Percentiles rank a stretch among this genome's conserved stretches.
Conservation (phyloP, 2,329 filamentous ascomycete species). For the Scedosporium apiospermum region DNA sequence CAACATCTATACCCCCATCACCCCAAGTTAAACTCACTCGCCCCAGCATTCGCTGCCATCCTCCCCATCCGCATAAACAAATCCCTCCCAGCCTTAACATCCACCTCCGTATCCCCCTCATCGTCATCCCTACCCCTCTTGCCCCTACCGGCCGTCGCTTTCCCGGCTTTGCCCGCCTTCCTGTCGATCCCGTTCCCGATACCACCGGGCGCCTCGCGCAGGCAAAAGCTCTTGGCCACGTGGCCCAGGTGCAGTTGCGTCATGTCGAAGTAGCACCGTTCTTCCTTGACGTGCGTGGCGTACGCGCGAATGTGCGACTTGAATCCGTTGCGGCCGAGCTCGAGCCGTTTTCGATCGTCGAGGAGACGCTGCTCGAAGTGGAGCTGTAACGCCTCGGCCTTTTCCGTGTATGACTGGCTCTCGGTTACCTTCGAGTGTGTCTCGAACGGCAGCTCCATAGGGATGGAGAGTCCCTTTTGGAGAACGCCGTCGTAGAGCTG, state of each 20-base stretch:
- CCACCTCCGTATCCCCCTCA: conserved; percentile 29
- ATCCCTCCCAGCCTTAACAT: conserved; percentile 26
- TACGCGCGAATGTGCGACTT: conserved; percentile 92
- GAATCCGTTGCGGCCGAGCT: conserved; percentile 75
- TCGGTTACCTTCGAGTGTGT: conserved; percentile 44
- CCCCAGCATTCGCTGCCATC: conserved; percentile 55
- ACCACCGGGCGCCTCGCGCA: conserved; percentile 79
- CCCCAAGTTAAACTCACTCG: conserved; percentile 61
- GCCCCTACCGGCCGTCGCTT: conserved; percentile 20
- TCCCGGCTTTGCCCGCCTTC: conserved; percentile 28
- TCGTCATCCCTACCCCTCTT: conserved; percentile 12
- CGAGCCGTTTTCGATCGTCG: conserved; percentile 57
- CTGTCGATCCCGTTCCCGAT: conserved; percentile 54
- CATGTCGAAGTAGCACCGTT: conserved; percentile 84
- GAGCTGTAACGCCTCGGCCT: conserved; percentile 48
- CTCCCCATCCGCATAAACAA: conserved; percentile 51
- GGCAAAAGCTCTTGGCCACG: conserved; percentile 83
- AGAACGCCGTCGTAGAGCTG: conserved; percentile 45
- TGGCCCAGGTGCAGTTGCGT: conserved; percentile 86
- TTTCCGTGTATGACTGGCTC: conserved; percentile 34
- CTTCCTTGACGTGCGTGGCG: conserved; percentile 80
- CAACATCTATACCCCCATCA: conserved; percentile 16
- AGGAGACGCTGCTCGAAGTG: conserved; percentile 52
- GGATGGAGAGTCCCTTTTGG: conserved; percentile 54
- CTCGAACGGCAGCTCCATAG: conserved; percentile 60